A percentile compares a stretch with the other conserved stretches of the same genome.
Conservation (phyloP, 1,139 yeast genomes). For the Debaryomycetaceae sp. region DNA sequence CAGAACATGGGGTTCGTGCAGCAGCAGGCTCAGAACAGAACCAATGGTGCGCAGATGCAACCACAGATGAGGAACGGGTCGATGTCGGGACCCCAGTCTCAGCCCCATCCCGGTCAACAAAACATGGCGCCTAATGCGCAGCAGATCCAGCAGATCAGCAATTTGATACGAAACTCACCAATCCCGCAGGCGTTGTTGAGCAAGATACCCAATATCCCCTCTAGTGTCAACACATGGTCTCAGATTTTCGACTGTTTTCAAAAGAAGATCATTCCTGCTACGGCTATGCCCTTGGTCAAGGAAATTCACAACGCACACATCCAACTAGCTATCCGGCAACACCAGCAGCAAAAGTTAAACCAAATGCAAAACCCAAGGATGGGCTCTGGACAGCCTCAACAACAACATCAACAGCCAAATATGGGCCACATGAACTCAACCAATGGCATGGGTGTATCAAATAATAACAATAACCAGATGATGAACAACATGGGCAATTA, state of each 20-base stretch:
- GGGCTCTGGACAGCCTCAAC: constrained; percentile 10
- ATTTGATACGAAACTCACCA: constrained; percentile 48
- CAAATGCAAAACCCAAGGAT: constrained; percentile 15
- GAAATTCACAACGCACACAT: constrained; percentile 60
- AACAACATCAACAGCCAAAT: constrained; percentile 8
- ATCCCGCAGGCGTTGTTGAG: constrained; percentile 73
- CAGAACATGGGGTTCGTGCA: constrained; percentile 29
- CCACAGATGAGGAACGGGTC: constrained; percentile 21
- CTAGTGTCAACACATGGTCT: constrained; percentile 80
- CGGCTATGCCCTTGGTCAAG: constrained; percentile 52
- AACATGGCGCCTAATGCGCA: constrained; percentile 14
- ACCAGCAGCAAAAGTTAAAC: constrained; percentile 25
- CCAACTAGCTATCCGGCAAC: constrained; percentile 32
- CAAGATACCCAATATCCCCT: constrained; percentile 76
- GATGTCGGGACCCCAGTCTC: constrained; percentile 6
- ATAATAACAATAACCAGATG: constrained; percentile 10
- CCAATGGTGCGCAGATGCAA: constrained; percentile 28
- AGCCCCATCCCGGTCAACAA: constrained; percentile 5
- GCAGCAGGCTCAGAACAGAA: constrained; percentile 44
- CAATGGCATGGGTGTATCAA: constrained; percentile 4
- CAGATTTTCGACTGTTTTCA: constrained; percentile 71
- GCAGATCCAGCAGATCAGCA: constrained; percentile 35
- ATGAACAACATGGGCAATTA: constrained; percentile 12
- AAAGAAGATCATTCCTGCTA: constrained; percentile 53
- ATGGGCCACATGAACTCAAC: constrained; percentile 10